A percentile compares a stretch with the other conserved stretches of the same genome.
Evolutionary conservation across 129 eudicot species (phyloP).

Genomic region (Tagetes erecta): DNA sequence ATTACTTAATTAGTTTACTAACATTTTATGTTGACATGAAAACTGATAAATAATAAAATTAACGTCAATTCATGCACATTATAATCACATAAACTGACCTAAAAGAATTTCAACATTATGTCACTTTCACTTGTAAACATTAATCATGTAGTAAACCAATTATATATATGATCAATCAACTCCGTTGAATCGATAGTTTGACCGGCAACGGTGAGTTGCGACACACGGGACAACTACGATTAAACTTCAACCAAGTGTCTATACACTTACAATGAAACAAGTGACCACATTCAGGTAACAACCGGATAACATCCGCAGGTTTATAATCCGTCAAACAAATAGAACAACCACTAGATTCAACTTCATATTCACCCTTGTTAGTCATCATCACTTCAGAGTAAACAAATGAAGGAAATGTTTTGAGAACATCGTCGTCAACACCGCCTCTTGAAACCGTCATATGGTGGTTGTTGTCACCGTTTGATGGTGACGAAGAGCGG

Average conservation of each 20-base stretch:
- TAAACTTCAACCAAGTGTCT: neutral
- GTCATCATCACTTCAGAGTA: slow-evolving; percentile 10
- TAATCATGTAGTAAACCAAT: no score
- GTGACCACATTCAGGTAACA: slow-evolving; percentile 14
- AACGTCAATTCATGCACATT: neutral
- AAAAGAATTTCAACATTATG: neutral
- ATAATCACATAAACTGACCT: neutral
- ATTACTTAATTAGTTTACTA: no score
- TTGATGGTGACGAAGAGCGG: neutral
- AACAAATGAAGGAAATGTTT: neutral
- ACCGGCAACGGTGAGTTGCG: slow-evolving; percentile 1
- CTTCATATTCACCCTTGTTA: neutral
- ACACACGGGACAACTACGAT: neutral
- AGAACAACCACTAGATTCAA: neutral
- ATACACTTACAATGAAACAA: slow-evolving; percentile 8
- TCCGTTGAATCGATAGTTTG: neutral
- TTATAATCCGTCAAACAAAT: slow-evolving; percentile 13
- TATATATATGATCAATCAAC: neutral
- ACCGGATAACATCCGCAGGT: neutral
- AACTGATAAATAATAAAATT: neutral
- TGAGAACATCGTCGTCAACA: neutral
- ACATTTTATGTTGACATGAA: no score
- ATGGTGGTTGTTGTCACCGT: neutral
- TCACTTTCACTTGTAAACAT: neutral
- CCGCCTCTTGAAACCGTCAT: neutral